phyloP scores from a whole-genome alignment of 345 rosid species.

The Rhizophora apiculata region DNA sequence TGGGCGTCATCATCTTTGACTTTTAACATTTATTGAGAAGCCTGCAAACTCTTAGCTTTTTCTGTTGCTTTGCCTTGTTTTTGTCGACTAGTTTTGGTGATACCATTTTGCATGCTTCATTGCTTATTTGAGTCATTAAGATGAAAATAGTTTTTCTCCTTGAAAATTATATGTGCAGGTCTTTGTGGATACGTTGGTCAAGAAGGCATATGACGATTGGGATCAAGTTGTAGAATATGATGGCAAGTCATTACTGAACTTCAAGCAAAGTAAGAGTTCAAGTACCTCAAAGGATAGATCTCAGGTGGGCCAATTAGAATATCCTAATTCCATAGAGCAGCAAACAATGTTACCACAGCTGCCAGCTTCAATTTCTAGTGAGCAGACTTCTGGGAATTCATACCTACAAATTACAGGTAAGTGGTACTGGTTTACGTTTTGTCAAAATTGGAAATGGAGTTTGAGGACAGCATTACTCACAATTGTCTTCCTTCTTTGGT shows the following conservation, averaged over 20 bases:
- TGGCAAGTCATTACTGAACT: slow-evolving; percentile 70
- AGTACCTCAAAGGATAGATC: slow-evolving; percentile 44
- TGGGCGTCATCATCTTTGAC: no score
- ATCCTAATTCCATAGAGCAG: slow-evolving; percentile 44
- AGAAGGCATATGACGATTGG: slow-evolving; percentile 98
- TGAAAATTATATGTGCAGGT: slow-evolving; percentile 46
- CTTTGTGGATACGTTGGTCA: slow-evolving; percentile 75
- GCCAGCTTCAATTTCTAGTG: slow-evolving; percentile 47
- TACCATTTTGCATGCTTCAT: no score
- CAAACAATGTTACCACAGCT: slow-evolving; percentile 49
- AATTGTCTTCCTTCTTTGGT: neutral
- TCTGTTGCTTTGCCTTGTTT: no score
- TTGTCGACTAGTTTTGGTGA: no score
- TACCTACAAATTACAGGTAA: slow-evolving; percentile 62
- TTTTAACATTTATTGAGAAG: no score
- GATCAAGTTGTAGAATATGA: slow-evolving; percentile 75
- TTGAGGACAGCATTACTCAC: neutral
- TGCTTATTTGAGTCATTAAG: no score
- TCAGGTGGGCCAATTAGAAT: slow-evolving; percentile 40
- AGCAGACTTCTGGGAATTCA: slow-evolving; percentile 49
- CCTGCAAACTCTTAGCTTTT: no score
- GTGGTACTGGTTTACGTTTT: slow-evolving; percentile 7
- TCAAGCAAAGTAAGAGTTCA: slow-evolving; percentile 60
- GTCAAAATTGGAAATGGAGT: neutral
- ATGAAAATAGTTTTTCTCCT: neutral